phyloP scores from a whole-genome alignment of 1,284 basidiomycete genomes.

The Microbotryomycetes sp. region DNA sequence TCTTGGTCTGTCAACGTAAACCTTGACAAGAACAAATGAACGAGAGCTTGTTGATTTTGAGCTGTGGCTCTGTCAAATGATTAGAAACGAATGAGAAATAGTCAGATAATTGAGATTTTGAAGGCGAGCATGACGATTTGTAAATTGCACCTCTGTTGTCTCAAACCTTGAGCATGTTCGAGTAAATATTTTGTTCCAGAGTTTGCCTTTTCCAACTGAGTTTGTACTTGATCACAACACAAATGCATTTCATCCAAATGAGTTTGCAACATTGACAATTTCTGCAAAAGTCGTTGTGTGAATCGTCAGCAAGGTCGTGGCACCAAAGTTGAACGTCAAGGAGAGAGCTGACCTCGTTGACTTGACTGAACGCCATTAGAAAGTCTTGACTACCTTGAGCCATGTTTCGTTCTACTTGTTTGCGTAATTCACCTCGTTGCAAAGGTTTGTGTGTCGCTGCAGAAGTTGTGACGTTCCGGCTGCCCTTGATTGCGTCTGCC shows the following conservation, averaged over 20 bases:
- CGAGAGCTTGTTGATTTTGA: constrained; percentile 58
- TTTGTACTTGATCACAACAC: constrained; percentile 76
- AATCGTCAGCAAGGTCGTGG: not conserved
- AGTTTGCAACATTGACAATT: constrained; percentile 65
- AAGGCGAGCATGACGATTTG: not conserved
- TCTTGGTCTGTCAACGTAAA: constrained; percentile 78
- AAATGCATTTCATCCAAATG: constrained; percentile 70
- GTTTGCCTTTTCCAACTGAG: constrained; percentile 66
- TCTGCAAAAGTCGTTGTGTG: constrained; percentile 49
- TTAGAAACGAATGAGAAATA: not conserved
- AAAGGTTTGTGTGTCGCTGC: constrained; percentile 40
- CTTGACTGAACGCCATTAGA: constrained; percentile 71
- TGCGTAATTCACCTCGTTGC: constrained; percentile 60
- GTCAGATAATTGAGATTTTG: not conserved
- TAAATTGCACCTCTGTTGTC: constrained; percentile 62
- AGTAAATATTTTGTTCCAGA: constrained; percentile 74
- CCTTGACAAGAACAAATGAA: constrained; percentile 68
- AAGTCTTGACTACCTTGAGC: constrained; percentile 73
- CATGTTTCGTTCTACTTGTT: constrained; percentile 75
- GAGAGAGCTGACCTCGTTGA: constrained; percentile 65
- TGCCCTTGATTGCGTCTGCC: constrained; percentile 42
- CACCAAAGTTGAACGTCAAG: not conserved
- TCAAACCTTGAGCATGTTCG: constrained; percentile 74
- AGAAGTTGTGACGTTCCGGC: constrained; percentile 38
- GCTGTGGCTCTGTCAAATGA: constrained; percentile 54